Base-by-base conservation (phyloP, 1,139 yeast genomes). In the Blastobotrys proliferans region DNA sequence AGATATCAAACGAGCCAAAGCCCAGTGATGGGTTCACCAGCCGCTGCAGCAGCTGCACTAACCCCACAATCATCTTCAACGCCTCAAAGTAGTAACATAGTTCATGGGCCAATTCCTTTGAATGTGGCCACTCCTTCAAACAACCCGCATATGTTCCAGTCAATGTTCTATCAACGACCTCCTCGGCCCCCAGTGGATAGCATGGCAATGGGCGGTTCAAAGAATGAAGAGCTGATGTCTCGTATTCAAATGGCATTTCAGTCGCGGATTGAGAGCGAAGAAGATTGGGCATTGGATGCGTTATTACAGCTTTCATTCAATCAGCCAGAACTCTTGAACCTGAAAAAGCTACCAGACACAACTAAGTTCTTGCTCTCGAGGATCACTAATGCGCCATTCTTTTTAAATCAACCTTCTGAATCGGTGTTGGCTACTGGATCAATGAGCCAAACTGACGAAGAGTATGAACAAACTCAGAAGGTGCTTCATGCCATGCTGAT, bases 401-500 rank as follows among this genome's bases (percentile, higher is more conserved):
- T 47, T 18, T 36, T 44, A 18, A 40, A 43, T 26, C 41, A 37
- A 13, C 36, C 40, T 6, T 35, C 32, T 9, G 40, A 36, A 22
- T 9, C 16, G 13, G 29, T 29, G 17, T 16, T 41, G 28, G 32
- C 43, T 6, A 21, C 30, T 24, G 48, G 41, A 10, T 13, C 35
- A 16, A 24, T 51, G 37, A 46, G 43, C 10, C 39, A 35, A 37
- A 39, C 54, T 35, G 60, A 52, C 26, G 48, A 41, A n/a, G 58
- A 54, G 9, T 63, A 61, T 17, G 58, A 64, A 30, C 56, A 49
- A 19, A 70, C 73, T 40, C 73, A 72, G 36, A 59, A 67, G 50
- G 71, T 81, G 43, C 68, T 81, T 41, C 88, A 83, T 57, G 73
- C 85, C 2, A 71, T 83, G 41, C 70, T 92, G 45, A 74, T 86